Percentiles rank a stretch among this genome's conserved stretches.
These are phyloP conservation scores for Exserohilum turcica DNA, from an alignment of 2,329 filamentous ascomycete species.

Conservation along the genomic window DNA sequence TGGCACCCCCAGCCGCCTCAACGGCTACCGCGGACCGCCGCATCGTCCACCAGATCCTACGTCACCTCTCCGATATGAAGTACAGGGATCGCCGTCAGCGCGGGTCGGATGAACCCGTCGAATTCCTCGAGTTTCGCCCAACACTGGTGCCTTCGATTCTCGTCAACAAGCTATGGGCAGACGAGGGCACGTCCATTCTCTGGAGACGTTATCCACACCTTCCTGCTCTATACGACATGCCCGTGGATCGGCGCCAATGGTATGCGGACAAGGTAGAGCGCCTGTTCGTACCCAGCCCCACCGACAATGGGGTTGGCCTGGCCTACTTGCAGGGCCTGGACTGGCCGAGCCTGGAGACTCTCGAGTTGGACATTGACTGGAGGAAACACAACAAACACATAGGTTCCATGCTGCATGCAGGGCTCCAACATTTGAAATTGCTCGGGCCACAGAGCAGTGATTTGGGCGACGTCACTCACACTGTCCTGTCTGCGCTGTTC, in stretches of 20 bases:
- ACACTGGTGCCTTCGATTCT: constrained; percentile 39
- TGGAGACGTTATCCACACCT: constrained; percentile 42
- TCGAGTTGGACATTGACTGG: constrained; percentile 41
- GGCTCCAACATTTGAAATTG: constrained; percentile 34
- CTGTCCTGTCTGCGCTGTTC: constrained; percentile 31
- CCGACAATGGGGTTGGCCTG: constrained; percentile 20
- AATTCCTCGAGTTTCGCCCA: constrained; percentile 43
- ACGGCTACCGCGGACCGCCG: constrained; percentile 29
- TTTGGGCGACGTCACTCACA: constrained; percentile 27
- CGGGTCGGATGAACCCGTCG: constrained; percentile 40
- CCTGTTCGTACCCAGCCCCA: constrained; percentile 29
- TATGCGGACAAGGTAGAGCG: constrained; percentile 41
- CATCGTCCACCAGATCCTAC: constrained; percentile 34
- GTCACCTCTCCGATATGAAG: constrained; percentile 38
- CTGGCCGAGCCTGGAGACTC: constrained; percentile 38
- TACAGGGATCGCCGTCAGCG: constrained; percentile 39
- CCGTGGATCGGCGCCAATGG: constrained; percentile 28
- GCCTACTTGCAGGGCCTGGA: constrained; percentile 32
- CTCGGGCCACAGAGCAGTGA: constrained; percentile 31
- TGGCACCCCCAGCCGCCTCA: constrained; percentile 1
- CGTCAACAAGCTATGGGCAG: constrained; percentile 43
- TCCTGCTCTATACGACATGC: constrained; percentile 31
- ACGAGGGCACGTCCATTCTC: constrained; percentile 38
- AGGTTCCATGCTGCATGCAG: constrained; percentile 28
- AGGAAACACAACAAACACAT: constrained; percentile 25